Percentiles rank a stretch among this genome's conserved stretches.
These are phyloP conservation scores for Yarrowia sp. DNA, from an alignment of 805 yeast genomes.

Conservation along the genomic window DNA sequence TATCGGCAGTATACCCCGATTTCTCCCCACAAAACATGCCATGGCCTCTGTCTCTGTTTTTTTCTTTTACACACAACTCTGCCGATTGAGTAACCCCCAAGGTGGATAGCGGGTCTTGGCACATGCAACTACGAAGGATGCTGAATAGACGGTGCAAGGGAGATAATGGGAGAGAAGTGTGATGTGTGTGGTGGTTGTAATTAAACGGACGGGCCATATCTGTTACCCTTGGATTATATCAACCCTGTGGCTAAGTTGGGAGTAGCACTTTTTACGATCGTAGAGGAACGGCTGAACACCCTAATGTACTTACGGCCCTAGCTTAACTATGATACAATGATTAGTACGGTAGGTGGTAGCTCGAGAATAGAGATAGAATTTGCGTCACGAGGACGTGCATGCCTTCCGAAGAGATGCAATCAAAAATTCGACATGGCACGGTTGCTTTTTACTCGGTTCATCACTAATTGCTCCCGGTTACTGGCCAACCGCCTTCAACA, in stretches of 20 bases:
- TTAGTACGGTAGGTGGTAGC: neutral
- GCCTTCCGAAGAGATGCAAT: neutral
- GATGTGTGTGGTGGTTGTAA: neutral
- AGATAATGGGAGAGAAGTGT: too few species aligned
- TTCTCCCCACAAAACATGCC: too few species aligned
- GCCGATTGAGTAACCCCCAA: constrained; percentile 30
- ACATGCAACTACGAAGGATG: constrained; percentile 28
- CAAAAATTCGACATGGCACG: neutral
- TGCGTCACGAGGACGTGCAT: neutral
- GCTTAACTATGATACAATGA: constrained; percentile 14
- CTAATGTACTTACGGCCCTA: neutral
- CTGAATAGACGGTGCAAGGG: constrained; percentile 17
- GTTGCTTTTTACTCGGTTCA: too few species aligned
- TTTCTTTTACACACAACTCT: neutral
- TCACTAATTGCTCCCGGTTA: neutral
- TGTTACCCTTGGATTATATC: too few species aligned
- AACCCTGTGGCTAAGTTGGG: neutral
- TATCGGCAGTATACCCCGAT: too few species aligned
- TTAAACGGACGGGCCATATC: too few species aligned
- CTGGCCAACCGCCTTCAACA: neutral
- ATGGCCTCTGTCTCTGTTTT: neutral
- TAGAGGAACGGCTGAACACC: constrained; percentile 32
- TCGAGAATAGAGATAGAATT: neutral
- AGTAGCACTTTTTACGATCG: neutral
- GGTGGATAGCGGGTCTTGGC: constrained; percentile 34